Conservation (phyloP, 202 grass and related monocot species). For the Carex arenaria region DNA sequence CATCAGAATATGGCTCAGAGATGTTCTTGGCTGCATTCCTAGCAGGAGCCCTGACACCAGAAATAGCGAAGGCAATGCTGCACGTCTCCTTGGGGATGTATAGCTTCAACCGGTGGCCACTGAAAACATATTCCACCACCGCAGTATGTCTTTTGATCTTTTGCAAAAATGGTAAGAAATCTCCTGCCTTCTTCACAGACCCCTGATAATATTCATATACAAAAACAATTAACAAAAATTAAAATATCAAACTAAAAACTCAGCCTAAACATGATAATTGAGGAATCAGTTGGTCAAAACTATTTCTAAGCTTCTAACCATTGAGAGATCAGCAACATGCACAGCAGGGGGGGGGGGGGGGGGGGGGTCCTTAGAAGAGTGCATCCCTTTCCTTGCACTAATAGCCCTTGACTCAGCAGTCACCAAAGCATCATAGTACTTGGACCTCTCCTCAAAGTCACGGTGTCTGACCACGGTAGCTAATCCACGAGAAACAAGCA, state of each 20-base stretch:
- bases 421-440: slow-evolving; percentile 85
- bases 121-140: slow-evolving; percentile 94
- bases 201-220: slow-evolving; percentile 39
- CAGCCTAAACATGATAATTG: background rate
- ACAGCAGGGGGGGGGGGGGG: too few species aligned
- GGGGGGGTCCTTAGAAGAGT: slow-evolving; percentile 63
- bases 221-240: background rate
- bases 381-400: slow-evolving; percentile 87
- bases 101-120: slow-evolving; percentile 93
- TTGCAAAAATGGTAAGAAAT: slow-evolving; percentile 94
- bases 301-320: slow-evolving; percentile 26
- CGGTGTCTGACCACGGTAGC: slow-evolving; percentile 71
- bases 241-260: background rate
- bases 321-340: slow-evolving; percentile 95
- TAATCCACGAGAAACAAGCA: slow-evolving; percentile 80
- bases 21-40: slow-evolving; percentile 30
- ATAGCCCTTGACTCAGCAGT: slow-evolving; percentile 86
- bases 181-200: slow-evolving; percentile 76
- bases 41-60: slow-evolving; percentile 80
- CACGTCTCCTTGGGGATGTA: slow-evolving; percentile 94
- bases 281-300: slow-evolving; percentile 8
- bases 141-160: slow-evolving; percentile 73
- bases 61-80: slow-evolving; percentile 87
- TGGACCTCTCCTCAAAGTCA: slow-evolving; percentile 95
- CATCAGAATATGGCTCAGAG: slow-evolving; percentile 66